Percentiles rank a stretch among this genome's conserved stretches.
Evolutionary conservation across 2,329 filamentous ascomycete species (phyloP).

Genomic region (Verticillium dahliae): DNA sequence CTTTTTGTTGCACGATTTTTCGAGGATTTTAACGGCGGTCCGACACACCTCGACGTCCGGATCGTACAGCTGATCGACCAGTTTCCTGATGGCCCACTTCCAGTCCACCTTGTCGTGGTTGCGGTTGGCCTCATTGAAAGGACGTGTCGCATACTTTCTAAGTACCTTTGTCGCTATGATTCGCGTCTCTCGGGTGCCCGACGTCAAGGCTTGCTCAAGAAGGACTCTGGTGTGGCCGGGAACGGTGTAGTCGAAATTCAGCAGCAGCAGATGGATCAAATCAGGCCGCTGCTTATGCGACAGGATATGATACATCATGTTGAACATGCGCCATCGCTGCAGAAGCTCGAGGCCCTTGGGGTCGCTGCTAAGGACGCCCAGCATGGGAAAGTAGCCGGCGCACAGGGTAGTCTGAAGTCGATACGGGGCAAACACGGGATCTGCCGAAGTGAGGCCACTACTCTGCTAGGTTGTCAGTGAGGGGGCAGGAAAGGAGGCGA

Average conservation of each 20-base stretch:
- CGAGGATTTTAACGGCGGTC: constrained; percentile 91
- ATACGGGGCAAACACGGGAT: constrained; percentile 82
- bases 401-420: constrained; percentile 82
- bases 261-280: constrained; percentile 79
- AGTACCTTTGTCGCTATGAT: constrained; percentile 84
- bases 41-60: constrained; percentile 96
- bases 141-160: constrained; percentile 72
- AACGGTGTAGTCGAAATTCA: constrained; percentile 86
- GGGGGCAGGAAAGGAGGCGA: neutral
- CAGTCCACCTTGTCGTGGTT: constrained; percentile 47
- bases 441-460: constrained; percentile 70
- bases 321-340: constrained; percentile 95
- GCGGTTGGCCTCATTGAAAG: constrained; percentile 27
- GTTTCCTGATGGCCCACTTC: constrained; percentile 90
- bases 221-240: constrained; percentile 87
- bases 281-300: constrained; percentile 88
- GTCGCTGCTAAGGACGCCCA: constrained; percentile 81
- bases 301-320: constrained; percentile 99
- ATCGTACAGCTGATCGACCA: constrained; percentile 98
- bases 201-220: constrained; percentile 87
- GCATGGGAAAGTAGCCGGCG: constrained; percentile 87
- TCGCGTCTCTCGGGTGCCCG: constrained; percentile 83
- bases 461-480: constrained; percentile 33
- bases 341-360: constrained; percentile 79
- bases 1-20: constrained; percentile 93